Evolutionary conservation across 495 filamentous ascomycete species (phyloP).

Genomic region (Podospora pseudocomata): DNA sequence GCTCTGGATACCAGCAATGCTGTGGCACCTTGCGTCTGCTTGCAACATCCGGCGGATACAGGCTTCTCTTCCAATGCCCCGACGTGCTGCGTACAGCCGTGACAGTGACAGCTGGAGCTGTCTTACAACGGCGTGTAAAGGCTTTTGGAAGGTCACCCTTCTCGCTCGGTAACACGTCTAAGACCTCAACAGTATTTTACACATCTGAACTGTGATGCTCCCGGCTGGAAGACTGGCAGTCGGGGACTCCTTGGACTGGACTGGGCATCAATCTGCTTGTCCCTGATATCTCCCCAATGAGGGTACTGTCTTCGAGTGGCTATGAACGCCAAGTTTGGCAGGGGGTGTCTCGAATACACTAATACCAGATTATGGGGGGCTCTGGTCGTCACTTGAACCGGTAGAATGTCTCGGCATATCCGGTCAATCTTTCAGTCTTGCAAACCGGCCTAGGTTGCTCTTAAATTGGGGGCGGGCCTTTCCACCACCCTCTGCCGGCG

Average conservation of each 20-base stretch:
- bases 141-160: conserved; percentile 8
- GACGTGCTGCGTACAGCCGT: conserved; percentile 14
- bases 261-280: conserved; percentile 11
- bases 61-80: conserved; percentile 15
- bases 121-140: conserved; percentile 14
- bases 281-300: neutral
- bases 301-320: neutral
- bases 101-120: conserved; percentile 11
- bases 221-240: conserved; percentile 3
- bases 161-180: neutral
- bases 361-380: neutral
- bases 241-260: neutral
- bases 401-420: neutral
- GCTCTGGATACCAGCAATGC: conserved; percentile 10
- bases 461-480: neutral
- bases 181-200: conserved; percentile 1
- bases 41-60: neutral
- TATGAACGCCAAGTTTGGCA: neutral
- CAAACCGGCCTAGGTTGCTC: neutral
- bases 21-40: neutral
- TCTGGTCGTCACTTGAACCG: neutral
- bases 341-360: neutral
- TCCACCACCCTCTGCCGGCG: neutral
- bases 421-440: neutral
- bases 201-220: neutral